phyloP scores from a whole-genome alignment of 192 early-diverging fungal genomes.

The Backusella liffmaniae region DNA sequence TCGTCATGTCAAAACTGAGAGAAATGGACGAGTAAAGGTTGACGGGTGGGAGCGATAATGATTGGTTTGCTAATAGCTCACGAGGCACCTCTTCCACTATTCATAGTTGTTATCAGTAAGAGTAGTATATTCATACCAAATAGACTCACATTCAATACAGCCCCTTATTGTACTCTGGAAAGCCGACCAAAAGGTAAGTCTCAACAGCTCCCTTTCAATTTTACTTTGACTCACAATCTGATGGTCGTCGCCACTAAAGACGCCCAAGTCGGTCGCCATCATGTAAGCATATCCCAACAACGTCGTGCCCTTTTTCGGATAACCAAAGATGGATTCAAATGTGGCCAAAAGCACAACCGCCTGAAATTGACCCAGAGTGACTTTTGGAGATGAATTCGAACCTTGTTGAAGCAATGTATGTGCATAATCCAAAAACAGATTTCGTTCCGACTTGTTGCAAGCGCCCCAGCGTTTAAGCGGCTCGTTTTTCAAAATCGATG shows the following conservation, averaged over 20 bases:
- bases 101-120: too few species aligned
- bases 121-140: too few species aligned
- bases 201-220: constrained; percentile 21
- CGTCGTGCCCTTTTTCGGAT: constrained; percentile 22
- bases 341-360: constrained; percentile 16
- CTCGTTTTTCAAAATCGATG: constrained; percentile 2
- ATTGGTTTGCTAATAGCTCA: not conserved
- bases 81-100: constrained; percentile 22
- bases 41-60: not conserved
- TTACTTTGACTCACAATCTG: not conserved
- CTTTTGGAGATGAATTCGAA: not conserved
- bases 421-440: constrained; percentile 26
- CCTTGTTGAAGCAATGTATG: constrained; percentile 13
- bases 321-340: constrained; percentile 25
- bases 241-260: not conserved
- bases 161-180: constrained; percentile 17
- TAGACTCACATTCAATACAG: constrained; percentile 20
- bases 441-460: not conserved
- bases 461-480: constrained; percentile 16
- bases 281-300: constrained; percentile 11
- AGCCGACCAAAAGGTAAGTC: constrained; percentile 19
- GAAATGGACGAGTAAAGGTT: constrained; percentile 11
- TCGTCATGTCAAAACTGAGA: constrained; percentile 1
- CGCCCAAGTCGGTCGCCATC: constrained; percentile 1
- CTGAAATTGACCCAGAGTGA: constrained; percentile 17